These are phyloP conservation scores for Buddleja alternifolia DNA, from an alignment of 257 asterid species.

Conservation along the genomic window DNA sequence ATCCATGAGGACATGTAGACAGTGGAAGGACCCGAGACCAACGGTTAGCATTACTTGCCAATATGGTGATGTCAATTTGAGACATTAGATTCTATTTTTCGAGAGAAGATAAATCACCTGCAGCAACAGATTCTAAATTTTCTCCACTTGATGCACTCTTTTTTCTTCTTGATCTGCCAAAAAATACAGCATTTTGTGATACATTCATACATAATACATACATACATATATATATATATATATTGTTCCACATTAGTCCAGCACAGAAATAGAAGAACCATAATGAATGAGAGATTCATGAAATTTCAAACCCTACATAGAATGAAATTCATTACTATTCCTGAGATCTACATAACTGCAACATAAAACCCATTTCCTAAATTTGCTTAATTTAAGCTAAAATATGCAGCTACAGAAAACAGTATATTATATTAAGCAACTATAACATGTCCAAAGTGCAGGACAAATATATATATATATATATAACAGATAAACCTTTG, in stretches of 20 bases:
- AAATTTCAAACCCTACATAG: too few relatives aligned
- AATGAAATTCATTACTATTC: too few relatives aligned
- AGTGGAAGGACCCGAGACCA: background rate
- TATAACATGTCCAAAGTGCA: slow-evolving; percentile 17
- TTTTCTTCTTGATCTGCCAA: slow-evolving; percentile 82
- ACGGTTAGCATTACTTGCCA: background rate
- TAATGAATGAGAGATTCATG: background rate
- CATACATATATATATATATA: too few relatives aligned
- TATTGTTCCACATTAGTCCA: background rate
- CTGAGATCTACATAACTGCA: background rate
- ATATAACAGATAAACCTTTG: slow-evolving; percentile 59
- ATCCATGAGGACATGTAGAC: background rate
- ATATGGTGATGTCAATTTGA: background rate
- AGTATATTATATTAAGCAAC: background rate
- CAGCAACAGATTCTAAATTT: slow-evolving; percentile 56
- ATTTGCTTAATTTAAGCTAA: background rate
- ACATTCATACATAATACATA: too few relatives aligned
- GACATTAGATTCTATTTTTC: background rate
- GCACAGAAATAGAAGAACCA: slow-evolving; percentile 21
- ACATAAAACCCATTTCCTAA: background rate
- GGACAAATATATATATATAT: background rate
- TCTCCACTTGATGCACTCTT: slow-evolving; percentile 81
- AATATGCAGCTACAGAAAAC: background rate
- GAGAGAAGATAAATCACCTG: slow-evolving; percentile 47
- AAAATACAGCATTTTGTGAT: slow-evolving; percentile 1